Evolutionary conservation across 2,329 filamentous ascomycete species (phyloP).

Genomic region (Alternaria gansuensis): DNA sequence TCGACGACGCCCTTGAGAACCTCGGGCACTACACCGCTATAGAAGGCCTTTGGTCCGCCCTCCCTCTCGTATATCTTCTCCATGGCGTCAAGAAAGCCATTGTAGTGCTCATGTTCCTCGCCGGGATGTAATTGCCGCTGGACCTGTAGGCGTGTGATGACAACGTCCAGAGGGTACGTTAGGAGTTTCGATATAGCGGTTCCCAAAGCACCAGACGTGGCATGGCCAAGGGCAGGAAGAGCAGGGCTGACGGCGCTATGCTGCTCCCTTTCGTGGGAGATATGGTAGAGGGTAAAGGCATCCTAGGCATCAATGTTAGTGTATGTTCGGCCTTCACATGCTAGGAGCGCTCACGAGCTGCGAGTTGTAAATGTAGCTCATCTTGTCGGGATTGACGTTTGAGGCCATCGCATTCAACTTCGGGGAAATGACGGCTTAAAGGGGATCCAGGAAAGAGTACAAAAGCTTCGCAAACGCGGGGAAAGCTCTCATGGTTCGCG

Average conservation of each 20-base stretch:
- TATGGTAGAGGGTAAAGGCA: slow-evolving; percentile 55
- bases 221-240: slow-evolving; percentile 81
- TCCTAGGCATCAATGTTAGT: slow-evolving; percentile 40
- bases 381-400: slow-evolving; percentile 25
- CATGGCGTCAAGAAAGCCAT: slow-evolving; percentile 73
- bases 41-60: slow-evolving; percentile 76
- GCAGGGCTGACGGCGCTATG: slow-evolving; percentile 54
- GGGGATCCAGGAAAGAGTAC: slow-evolving; percentile 7
- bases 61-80: slow-evolving; percentile 74
- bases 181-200: slow-evolving; percentile 80
- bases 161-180: slow-evolving; percentile 82
- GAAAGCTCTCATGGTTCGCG: slow-evolving; percentile 30
- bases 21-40: slow-evolving; percentile 57
- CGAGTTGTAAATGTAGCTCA: slow-evolving; percentile 55
- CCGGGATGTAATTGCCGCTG: slow-evolving; percentile 67
- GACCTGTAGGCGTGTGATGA: slow-evolving; percentile 83
- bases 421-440: slow-evolving; percentile 4
- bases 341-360: slow-evolving; percentile 50
- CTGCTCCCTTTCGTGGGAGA: slow-evolving; percentile 50
- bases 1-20: slow-evolving; percentile 65
- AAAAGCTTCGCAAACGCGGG: slow-evolving; percentile 31
- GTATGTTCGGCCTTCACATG: not conserved
- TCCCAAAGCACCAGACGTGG: slow-evolving; percentile 78
- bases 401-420: slow-evolving; percentile 14
- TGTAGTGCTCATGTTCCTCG: slow-evolving; percentile 63